A percentile compares a stretch with the other conserved stretches of the same genome.
phyloP scores from a whole-genome alignment of 2,329 filamentous ascomycete genomes.

The Alternaria novae-zelandiae region DNA sequence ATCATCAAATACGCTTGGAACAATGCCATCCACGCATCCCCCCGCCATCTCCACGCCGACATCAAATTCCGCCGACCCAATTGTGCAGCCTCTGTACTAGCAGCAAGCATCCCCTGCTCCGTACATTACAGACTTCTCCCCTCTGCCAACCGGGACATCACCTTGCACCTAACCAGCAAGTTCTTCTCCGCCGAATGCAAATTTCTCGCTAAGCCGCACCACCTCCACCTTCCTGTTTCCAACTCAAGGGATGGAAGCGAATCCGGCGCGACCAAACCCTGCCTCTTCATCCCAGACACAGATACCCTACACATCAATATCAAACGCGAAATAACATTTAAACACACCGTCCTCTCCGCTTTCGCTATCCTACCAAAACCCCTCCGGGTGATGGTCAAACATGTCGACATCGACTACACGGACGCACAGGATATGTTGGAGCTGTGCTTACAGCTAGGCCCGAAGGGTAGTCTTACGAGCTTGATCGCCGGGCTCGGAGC shows the following conservation, averaged over 20 bases:
- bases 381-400: neutral
- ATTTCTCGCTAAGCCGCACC: neutral
- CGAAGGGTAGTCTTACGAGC: neutral
- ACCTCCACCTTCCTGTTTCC: neutral
- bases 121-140: neutral
- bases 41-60: neutral
- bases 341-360: neutral
- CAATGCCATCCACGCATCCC: neutral
- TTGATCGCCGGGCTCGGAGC: neutral
- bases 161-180: neutral
- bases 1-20: neutral
- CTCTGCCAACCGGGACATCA: neutral
- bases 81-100: neutral
- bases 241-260: neutral
- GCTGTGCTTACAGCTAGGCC: neutral
- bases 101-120: neutral
- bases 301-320: neutral
- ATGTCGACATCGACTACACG: neutral
- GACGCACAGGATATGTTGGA: neutral
- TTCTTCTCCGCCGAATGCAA: neutral
- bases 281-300: neutral
- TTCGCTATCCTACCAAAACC: fast-evolving
- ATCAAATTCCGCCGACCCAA: neutral
- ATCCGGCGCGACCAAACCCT: neutral
- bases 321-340: neutral